These are phyloP conservation scores for Crithidia bombi DNA, from an alignment of 208 protist species.

Conservation along the genomic window DNA sequence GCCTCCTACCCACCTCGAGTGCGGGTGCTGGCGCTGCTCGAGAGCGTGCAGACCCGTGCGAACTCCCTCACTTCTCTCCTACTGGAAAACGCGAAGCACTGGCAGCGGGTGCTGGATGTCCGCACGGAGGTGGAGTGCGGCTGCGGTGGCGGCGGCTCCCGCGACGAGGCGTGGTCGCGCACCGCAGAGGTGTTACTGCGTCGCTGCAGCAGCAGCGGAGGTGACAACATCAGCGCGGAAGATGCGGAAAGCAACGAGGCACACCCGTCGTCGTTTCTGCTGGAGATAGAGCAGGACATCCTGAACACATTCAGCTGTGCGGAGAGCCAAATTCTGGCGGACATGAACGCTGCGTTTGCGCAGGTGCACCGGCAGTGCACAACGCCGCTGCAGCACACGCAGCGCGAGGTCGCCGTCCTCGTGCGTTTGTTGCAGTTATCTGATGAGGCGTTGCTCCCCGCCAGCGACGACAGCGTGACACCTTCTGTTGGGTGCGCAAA, in stretches of 20 bases:
- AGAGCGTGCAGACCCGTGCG: slow-evolving; percentile 37
- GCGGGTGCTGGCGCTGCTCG: slow-evolving; percentile 31
- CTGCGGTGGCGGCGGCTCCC: neutral
- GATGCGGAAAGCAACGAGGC: neutral
- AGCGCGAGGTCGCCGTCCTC: slow-evolving; percentile 25
- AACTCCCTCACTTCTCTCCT: slow-evolving; percentile 48
- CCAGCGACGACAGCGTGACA: neutral
- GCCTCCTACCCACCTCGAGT: slow-evolving; percentile 15
- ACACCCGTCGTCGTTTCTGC: slow-evolving; percentile 2
- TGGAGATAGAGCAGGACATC: slow-evolving; percentile 30
- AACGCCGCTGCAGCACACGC: neutral
- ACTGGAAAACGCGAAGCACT: slow-evolving; percentile 53
- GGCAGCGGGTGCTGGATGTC: slow-evolving; percentile 48
- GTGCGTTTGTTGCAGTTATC: slow-evolving; percentile 38
- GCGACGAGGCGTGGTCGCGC: slow-evolving; percentile 18
- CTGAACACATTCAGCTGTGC: slow-evolving; percentile 14
- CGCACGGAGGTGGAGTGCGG: slow-evolving; percentile 13
- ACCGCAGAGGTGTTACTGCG: slow-evolving; percentile 18
- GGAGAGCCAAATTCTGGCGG: slow-evolving; percentile 4
- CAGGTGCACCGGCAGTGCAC: slow-evolving; percentile 3
- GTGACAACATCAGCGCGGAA: neutral
- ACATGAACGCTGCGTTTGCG: slow-evolving; percentile 21
- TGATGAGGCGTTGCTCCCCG: slow-evolving; percentile 11
- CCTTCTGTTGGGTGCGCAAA: neutral
- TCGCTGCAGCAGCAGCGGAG: neutral